Base-by-base conservation (phyloP, 768 basidiomycete genomes). In the Strobilomyces dryophilus region DNA sequence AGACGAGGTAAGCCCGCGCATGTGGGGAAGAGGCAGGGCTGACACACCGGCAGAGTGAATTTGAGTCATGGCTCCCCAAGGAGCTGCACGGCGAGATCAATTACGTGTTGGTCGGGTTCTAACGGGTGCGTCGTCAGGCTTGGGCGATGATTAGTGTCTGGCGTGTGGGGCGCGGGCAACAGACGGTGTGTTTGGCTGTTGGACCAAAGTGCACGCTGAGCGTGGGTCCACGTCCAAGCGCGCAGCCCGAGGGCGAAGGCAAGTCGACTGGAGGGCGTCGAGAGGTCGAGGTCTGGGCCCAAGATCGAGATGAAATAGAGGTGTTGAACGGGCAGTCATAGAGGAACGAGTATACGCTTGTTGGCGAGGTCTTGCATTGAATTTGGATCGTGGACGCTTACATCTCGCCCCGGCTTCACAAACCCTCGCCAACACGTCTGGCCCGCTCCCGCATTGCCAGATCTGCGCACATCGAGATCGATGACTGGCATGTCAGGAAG, bases 51-150 rank as follows among this genome's bases (percentile, higher is more conserved):
- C 42, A 89, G 89, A 55, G 63, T 89, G 39, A 92, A 89, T 57
- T 72, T 92, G 3, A 93, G 60, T 91, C 89, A 2, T 93, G 90
- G 90, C 77, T 92, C 3, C 90, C 91, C 0, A 78, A 74, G 15
- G 84, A 85, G 51, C 72, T 87, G 6, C 85, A 88, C 54, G 74
- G 72, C 2, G 84, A 91, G 24, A 91, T 93, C 52, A 92, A 92
- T 62, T 84, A 84, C 52, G 61, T 89, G 67, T 77, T 93, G 1
- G 91, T 92, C 4, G 89, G 90, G 0, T 92, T 93, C 54, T 89
- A 91, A 32, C 90, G 92, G 79, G 89, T 88, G 56, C 29, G 39
- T 32, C 8, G 21, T 47, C 29, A 29, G 29, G 8, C 29, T 29
- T 6, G 29, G 37, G 39, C 20, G 39, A 20, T 5, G 34, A 29